Evolutionary conservation across 2,329 filamentous ascomycete genomes (phyloP).

Genomic region (Monilinia laxa): DNA sequence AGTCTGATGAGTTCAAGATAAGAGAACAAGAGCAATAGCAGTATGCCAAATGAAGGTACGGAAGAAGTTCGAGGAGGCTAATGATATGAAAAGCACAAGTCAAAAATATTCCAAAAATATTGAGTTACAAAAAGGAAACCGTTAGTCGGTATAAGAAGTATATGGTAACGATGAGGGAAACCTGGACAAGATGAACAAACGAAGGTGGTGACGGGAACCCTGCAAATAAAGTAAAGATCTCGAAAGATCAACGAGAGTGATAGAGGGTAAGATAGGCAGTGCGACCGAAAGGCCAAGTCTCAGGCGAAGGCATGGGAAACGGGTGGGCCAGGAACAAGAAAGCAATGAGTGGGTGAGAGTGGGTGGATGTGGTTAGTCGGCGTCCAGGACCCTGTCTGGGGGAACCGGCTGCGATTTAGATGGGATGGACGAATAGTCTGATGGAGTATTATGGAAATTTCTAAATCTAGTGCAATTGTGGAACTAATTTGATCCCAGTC

Average conservation of each 20-base stretch:
- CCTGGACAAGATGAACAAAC: conserved; percentile 36
- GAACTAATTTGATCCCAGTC: conserved; percentile 8
- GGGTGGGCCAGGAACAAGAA: conserved; percentile 36
- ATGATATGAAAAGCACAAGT: conserved; percentile 37
- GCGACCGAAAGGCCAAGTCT: conserved; percentile 34
- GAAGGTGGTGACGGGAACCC: conserved; percentile 40
- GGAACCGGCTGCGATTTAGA: conserved; percentile 28
- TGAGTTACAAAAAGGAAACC: conserved; percentile 41
- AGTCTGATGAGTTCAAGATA: conserved; percentile 16
- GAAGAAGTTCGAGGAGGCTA: conserved; percentile 40
- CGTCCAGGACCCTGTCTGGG: conserved; percentile 32
- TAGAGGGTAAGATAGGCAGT: conserved; percentile 39
- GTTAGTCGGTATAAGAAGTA: conserved; percentile 41
- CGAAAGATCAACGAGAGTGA: conserved; percentile 37
- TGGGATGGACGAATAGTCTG: conserved; percentile 24
- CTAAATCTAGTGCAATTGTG: conserved; percentile 28
- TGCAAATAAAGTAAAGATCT: conserved; percentile 41
- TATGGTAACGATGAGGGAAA: conserved; percentile 35
- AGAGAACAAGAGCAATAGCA: conserved; percentile 37
- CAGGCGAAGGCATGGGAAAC: conserved; percentile 28
- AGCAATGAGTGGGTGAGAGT: conserved; percentile 24
- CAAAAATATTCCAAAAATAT: conserved; percentile 40
- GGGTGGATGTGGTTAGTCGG: conserved; percentile 20
- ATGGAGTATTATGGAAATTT: conserved; percentile 24
- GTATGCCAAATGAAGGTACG: conserved; percentile 41